A percentile compares a stretch with the other conserved stretches of the same genome.
Conservation (phyloP, 441 rosid species). For the Pelargonium australe region DNA sequence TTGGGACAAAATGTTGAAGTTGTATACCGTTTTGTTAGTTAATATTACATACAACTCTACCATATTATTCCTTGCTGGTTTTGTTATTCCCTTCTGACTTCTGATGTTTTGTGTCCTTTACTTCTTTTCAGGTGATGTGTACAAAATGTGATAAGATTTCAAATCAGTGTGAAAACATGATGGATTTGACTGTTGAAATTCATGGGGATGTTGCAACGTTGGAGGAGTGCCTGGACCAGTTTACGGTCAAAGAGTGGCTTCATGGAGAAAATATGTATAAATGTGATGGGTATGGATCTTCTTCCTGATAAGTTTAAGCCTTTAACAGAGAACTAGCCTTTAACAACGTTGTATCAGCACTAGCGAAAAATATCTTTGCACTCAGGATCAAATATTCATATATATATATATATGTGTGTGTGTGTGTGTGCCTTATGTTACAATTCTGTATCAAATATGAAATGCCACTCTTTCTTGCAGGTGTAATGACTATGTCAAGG, state of each 20-base stretch:
- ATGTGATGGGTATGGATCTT: constrained; percentile 71
- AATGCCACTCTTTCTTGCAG: constrained; percentile 29
- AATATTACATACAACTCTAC: neutral
- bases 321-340: neutral
- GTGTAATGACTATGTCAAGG: constrained; percentile 84
- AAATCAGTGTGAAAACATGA: constrained; percentile 84
- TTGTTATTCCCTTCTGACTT: neutral
- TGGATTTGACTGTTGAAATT: constrained; percentile 95
- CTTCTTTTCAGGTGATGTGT: constrained; percentile 61
- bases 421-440: neutral
- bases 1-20: neutral
- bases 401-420: too few species aligned
- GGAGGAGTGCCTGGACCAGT: constrained; percentile 92
- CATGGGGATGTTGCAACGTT: constrained; percentile 83
- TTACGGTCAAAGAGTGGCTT: constrained; percentile 78
- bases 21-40: neutral
- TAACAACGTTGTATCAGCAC: too few species aligned
- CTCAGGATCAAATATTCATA: too few species aligned
- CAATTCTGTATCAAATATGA: constrained; percentile 10
- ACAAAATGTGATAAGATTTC: constrained; percentile 65
- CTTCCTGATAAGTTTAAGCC: neutral
- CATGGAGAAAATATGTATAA: constrained; percentile 94
- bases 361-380: too few species aligned
- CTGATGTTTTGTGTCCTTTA: constrained; percentile 3
- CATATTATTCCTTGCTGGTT: neutral